Evolutionary conservation across 345 rosid species (phyloP).

Genomic region (Euphorbia tirucalli): DNA sequence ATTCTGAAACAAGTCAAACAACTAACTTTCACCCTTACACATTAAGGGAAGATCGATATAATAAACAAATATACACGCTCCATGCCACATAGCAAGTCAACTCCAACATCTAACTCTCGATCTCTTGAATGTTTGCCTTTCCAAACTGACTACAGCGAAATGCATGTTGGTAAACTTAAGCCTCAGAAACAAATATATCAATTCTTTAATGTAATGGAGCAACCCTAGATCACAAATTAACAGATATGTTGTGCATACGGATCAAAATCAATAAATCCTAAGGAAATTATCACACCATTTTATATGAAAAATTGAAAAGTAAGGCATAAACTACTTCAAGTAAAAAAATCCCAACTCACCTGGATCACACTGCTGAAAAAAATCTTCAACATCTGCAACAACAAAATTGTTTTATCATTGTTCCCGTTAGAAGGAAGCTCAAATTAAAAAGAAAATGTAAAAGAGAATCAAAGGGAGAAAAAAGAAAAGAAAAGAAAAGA

Average conservation of each 20-base stretch:
- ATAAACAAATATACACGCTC: no score
- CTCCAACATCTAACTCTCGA: no score
- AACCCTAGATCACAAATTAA: no score
- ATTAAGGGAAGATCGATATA: no score
- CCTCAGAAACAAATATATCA: background rate
- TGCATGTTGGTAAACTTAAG: no score
- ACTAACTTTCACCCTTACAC: background rate
- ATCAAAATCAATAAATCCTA: background rate
- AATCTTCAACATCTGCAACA: slow-evolving; percentile 25
- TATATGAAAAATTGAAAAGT: background rate
- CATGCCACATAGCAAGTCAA: background rate
- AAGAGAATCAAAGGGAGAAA: background rate
- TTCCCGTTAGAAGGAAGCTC: background rate
- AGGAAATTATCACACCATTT: background rate
- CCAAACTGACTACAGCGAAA: background rate
- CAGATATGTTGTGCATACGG: no score
- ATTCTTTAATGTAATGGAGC: background rate
- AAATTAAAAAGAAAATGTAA: background rate
- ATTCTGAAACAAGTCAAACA: background rate
- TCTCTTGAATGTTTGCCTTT: background rate
- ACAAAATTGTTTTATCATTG: slow-evolving; percentile 3
- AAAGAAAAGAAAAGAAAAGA: no score
- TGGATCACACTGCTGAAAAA: slow-evolving; percentile 28
- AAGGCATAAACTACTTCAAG: background rate
- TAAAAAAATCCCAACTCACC: slow-evolving; percentile 10